These are phyloP conservation scores for Pueraria montana DNA, from an alignment of 306 rosid genomes.

Conservation along the genomic window DNA sequence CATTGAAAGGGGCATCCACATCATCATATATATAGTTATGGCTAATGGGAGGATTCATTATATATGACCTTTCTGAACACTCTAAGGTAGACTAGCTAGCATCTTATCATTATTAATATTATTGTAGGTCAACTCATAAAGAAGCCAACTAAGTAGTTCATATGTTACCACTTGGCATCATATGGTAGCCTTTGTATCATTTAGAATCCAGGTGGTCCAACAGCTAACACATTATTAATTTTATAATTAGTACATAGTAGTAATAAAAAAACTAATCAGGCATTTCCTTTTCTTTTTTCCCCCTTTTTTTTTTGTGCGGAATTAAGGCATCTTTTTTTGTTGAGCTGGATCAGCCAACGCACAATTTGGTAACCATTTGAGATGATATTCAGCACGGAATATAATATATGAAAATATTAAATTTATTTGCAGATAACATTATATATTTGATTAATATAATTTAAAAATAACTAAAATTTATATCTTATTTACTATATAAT, in stretches of 20 bases:
- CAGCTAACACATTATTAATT: constrained; percentile 6
- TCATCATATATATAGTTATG: not conserved
- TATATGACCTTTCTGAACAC: constrained; percentile 31
- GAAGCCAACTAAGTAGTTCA: constrained; percentile 35
- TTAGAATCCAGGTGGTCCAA: constrained; percentile 28
- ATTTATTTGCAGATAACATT: not conserved
- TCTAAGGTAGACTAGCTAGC: not conserved
- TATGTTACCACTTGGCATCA: constrained; percentile 38
- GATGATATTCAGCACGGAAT: not conserved
- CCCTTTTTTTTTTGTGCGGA: not conserved
- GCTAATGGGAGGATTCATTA: not conserved
- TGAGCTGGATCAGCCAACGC: constrained; percentile 24
- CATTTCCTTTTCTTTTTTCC: not conserved
- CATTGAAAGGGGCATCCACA: not conserved
- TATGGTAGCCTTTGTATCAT: constrained; percentile 9
- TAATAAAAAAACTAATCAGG: not conserved
- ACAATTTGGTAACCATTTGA: not conserved
- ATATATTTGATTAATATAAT: not conserved
- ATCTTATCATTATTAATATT: not conserved
- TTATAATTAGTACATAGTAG: not conserved
- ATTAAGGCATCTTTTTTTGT: not conserved
- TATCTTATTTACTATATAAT: not conserved
- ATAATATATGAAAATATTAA: not conserved
- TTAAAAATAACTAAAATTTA: not conserved
- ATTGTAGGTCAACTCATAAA: constrained; percentile 9